Percentiles rank a stretch among this genome's conserved stretches.
phyloP scores from a whole-genome alignment of 108 stramenopile species.

The Seminavis robusta region DNA sequence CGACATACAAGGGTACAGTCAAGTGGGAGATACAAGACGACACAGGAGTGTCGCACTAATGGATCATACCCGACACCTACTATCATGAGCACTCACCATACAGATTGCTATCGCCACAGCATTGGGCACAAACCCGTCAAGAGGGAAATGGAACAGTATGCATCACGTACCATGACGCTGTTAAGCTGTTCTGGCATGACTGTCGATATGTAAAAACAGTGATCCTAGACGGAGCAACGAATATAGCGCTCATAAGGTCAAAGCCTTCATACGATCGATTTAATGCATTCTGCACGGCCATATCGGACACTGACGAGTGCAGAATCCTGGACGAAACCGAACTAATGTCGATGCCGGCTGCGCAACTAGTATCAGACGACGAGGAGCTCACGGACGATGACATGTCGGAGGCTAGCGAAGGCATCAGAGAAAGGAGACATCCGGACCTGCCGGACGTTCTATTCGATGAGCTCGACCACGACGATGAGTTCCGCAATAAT shows the following conservation, averaged over 20 bases:
- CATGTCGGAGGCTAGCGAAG: too few relatives aligned
- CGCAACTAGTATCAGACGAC: too few relatives aligned
- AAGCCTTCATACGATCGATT: slow-evolving; percentile 15
- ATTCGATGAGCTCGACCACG: too few relatives aligned
- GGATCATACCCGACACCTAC: slow-evolving; percentile 25
- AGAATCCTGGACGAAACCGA: not conserved
- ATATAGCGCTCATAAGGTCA: slow-evolving; percentile 11
- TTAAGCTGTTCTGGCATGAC: slow-evolving; percentile 8
- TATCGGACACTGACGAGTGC: not conserved
- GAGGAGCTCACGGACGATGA: too few relatives aligned
- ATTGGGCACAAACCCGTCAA: slow-evolving; percentile 31
- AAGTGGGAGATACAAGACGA: slow-evolving; percentile 24
- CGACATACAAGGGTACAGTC: slow-evolving; percentile 5
- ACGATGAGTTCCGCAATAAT: not conserved
- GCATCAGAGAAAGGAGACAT: not conserved
- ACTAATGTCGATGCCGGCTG: not conserved
- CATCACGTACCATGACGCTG: not conserved
- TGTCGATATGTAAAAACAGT: slow-evolving; percentile 1
- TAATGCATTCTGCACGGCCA: slow-evolving; percentile 16
- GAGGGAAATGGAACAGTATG: not conserved
- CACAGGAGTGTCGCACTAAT: slow-evolving; percentile 15
- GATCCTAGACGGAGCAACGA: slow-evolving; percentile 12
- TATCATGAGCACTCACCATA: slow-evolving; percentile 10
- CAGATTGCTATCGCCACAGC: slow-evolving; percentile 33
- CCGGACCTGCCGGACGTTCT: not conserved